phyloP scores from a whole-genome alignment of 805 yeast species.

The Suhomyces prunicola region DNA sequence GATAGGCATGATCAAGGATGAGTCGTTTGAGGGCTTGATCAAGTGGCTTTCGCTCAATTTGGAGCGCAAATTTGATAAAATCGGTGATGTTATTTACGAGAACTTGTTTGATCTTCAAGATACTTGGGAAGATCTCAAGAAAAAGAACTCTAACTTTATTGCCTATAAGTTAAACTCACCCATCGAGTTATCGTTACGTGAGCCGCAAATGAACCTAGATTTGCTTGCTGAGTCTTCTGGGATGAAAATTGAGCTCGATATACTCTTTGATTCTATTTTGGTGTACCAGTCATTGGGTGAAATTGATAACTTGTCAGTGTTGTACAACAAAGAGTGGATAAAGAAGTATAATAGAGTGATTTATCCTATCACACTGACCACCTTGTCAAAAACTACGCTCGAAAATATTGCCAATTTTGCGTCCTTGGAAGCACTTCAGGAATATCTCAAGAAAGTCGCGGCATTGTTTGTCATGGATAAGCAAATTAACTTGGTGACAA shows the following conservation, averaged over 20 bases:
- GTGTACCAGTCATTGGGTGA: slow-evolving; percentile 76
- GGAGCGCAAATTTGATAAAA: slow-evolving; percentile 54
- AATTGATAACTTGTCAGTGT: slow-evolving; percentile 54
- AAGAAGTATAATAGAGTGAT: slow-evolving; percentile 68
- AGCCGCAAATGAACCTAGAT: slow-evolving; percentile 46
- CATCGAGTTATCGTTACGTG: slow-evolving; percentile 75
- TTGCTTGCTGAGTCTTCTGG: slow-evolving; percentile 42
- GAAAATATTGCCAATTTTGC: slow-evolving; percentile 30
- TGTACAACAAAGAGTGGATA: slow-evolving; percentile 68
- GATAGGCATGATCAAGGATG: slow-evolving; percentile 68
- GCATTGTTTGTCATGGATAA: slow-evolving; percentile 81
- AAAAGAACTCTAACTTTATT: slow-evolving; percentile 39
- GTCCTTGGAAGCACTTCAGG: slow-evolving; percentile 41
- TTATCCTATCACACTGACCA: slow-evolving; percentile 50
- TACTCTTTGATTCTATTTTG: slow-evolving; percentile 76
- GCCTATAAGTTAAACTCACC: slow-evolving; percentile 79
- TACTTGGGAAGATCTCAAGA: slow-evolving; percentile 54
- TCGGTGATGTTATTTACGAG: slow-evolving; percentile 57
- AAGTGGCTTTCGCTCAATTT: slow-evolving; percentile 61
- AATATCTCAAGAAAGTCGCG: slow-evolving; percentile 57
- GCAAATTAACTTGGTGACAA: slow-evolving; percentile 59
- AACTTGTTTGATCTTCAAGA: slow-evolving; percentile 55
- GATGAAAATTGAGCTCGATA: slow-evolving; percentile 55
- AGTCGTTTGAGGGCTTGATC: slow-evolving; percentile 61
- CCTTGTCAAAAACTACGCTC: slow-evolving; percentile 7